Conservation (phyloP, 2,329 filamentous ascomycete species). For the Exophiala aquamarina region DNA sequence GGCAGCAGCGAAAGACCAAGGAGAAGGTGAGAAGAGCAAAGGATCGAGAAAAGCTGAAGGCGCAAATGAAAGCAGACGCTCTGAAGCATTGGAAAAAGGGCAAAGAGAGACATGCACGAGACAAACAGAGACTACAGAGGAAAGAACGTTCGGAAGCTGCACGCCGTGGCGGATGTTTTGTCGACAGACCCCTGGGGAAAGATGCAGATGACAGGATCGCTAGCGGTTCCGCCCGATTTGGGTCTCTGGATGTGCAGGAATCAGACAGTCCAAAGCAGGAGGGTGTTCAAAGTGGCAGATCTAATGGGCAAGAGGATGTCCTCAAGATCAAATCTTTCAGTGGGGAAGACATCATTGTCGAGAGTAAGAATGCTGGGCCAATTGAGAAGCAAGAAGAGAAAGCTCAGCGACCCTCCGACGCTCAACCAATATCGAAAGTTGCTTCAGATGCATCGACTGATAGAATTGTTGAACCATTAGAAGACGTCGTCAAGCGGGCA, state of each 20-base stretch:
- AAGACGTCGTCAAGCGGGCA: conserved; percentile 26
- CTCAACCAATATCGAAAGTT: neutral
- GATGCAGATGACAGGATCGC: no score
- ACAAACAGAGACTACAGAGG: conserved; percentile 32
- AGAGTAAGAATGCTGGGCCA: neutral
- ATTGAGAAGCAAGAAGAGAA: neutral
- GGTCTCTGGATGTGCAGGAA: neutral
- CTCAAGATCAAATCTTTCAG: neutral
- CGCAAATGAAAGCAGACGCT: conserved; percentile 39
- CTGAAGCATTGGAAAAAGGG: conserved; percentile 43
- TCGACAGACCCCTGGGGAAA: no score
- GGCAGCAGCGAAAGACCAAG: conserved; percentile 7
- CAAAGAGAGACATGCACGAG: conserved; percentile 36
- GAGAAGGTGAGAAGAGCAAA: conserved; percentile 33
- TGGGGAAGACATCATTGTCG: neutral
- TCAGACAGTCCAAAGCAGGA: neutral
- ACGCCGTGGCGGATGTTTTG: neutral
- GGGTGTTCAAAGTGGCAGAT: neutral
- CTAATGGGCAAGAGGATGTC: neutral
- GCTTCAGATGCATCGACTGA: conserved; percentile 23
- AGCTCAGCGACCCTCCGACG: neutral
- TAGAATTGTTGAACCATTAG: conserved; percentile 31
- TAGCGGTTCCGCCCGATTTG: no score
- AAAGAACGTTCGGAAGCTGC: conserved; percentile 9
- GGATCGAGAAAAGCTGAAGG: conserved; percentile 38